A percentile compares a stretch with the other conserved stretches of the same genome.
Evolutionary conservation across 192 early-diverging fungal genomes (phyloP).

Genomic region (Coemansia sp.): DNA sequence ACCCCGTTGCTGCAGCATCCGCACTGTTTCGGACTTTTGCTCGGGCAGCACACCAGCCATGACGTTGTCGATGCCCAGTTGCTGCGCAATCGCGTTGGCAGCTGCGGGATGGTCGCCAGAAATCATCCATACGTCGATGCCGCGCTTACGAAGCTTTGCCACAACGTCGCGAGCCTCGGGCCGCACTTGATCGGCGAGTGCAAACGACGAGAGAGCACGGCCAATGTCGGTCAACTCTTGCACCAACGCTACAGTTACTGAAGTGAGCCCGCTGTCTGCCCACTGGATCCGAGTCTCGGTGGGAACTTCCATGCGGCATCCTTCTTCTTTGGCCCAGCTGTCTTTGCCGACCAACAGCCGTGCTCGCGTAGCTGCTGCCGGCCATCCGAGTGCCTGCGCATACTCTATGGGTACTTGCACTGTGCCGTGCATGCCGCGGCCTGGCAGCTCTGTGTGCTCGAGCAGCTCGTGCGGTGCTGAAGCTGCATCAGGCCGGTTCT

Average conservation of each 20-base stretch:
- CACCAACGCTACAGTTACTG: slow-evolving; percentile 43
- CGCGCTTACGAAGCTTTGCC: slow-evolving; percentile 65
- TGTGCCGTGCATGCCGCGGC: slow-evolving; percentile 43
- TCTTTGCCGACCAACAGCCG: slow-evolving; percentile 70
- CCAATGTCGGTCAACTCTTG: slow-evolving; percentile 55
- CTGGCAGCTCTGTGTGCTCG: slow-evolving; percentile 45
- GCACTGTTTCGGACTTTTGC: slow-evolving; percentile 80
- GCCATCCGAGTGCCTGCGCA: slow-evolving; percentile 31
- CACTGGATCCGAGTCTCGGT: slow-evolving; percentile 49
- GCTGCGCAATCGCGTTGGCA: slow-evolving; percentile 73
- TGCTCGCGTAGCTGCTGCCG: slow-evolving; percentile 12
- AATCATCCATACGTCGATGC: slow-evolving; percentile 83
- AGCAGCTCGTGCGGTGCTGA: slow-evolving; percentile 15
- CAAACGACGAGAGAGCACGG: slow-evolving; percentile 62
- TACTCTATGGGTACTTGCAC: slow-evolving; percentile 23
- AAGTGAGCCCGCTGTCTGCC: slow-evolving; percentile 65
- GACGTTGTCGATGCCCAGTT: slow-evolving; percentile 84
- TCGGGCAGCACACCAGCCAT: slow-evolving; percentile 87
- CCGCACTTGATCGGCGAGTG: slow-evolving; percentile 80
- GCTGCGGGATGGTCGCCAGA: slow-evolving; percentile 89
- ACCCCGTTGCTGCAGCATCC: slow-evolving; percentile 62
- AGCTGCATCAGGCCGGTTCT: slow-evolving; percentile 19
- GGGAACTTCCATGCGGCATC: slow-evolving; percentile 52
- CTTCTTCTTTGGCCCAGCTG: slow-evolving; percentile 60
- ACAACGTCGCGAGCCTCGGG: slow-evolving; percentile 79